Evolutionary conservation across 2,329 filamentous ascomycete species (phyloP).

Genomic region (Rhynchosporium secalis): DNA sequence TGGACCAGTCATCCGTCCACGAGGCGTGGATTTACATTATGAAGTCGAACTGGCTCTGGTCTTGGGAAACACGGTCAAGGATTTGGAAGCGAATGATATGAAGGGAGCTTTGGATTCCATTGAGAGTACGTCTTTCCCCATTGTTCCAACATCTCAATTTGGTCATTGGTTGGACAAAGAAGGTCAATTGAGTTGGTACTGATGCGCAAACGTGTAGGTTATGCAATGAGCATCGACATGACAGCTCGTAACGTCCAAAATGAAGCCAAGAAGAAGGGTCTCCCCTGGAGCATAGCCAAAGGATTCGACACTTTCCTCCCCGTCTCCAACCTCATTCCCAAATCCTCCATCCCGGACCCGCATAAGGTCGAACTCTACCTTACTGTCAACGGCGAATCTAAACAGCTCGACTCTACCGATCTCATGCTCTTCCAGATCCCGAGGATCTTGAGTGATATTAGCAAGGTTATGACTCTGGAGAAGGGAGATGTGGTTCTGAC

Average conservation of each 20-base stretch:
- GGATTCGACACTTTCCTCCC: conserved; percentile 98
- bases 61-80: conserved; percentile 76
- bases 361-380: conserved; percentile 87
- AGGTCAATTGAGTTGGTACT: neutral
- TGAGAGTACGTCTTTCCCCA: conserved; percentile 55
- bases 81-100: conserved; percentile 73
- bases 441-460: conserved; percentile 84
- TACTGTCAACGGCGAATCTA: conserved; percentile 74
- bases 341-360: conserved; percentile 78
- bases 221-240: conserved; percentile 94
- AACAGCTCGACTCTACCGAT: conserved; percentile 85
- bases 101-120: conserved; percentile 79
- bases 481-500: conserved; percentile 91
- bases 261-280: conserved; percentile 93
- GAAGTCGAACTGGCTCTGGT: conserved; percentile 92
- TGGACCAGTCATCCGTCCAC: conserved; percentile 79
- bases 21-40: conserved; percentile 84
- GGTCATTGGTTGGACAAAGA: neutral
- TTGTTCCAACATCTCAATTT: neutral
- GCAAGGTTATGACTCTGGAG: conserved; percentile 90
- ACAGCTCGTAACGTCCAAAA: conserved; percentile 94
- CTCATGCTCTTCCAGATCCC: conserved; percentile 94
- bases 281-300: conserved; percentile 95
- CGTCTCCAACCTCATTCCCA: conserved; percentile 77
- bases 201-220: conserved; percentile 54